Evolutionary conservation across 805 yeast genomes (phyloP), one percentile per base, ranked within the genome.

Genomic region (Candida hungchunana): DNA sequence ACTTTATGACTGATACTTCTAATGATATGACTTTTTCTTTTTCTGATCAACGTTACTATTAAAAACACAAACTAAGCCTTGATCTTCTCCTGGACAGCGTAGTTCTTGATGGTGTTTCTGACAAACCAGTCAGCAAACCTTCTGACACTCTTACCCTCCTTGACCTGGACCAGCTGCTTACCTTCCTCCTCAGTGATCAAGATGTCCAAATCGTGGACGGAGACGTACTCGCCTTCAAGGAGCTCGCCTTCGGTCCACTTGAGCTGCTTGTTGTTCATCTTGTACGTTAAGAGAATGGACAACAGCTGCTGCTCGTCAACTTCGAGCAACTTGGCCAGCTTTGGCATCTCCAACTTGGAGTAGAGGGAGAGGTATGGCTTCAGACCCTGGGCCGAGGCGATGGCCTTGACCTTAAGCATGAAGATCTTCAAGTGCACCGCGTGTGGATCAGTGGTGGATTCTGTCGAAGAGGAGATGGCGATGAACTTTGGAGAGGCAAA

Each of bases 91-190:
- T 66, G 71, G n/a, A 64, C 66, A 31, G 58, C 55, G 39, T 66
- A 64, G 54, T 69, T 67, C 56, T 66, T 69, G 40, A 53, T 52
- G 19, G 71, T 63, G 56, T 69, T 70, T 48, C 74, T 62, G 32
- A 70, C 55, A 40, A 70, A 70, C 75, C 75, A 70, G 46, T 71
- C 73, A 28, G 69, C 68, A 45, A 64, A 70, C 52, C 64, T 65
- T 43, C 73, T 58, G 14, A 68, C 69, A 24, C 60, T 58, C 47
- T 67, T 67, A 30, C 64, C 56, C 51, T 69, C 73, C 34, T 68
- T 59, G 31, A 70, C 67, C 43, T 66, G 64, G 36, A 70, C 58
- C 29, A 64, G 41, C 33, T 42, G 31, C 36, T 50, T 50, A 4
- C 43, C 50, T 17, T 59, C 59, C 37, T 65, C 72, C 37, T 58